phyloP scores from a whole-genome alignment of 768 basidiomycete genomes.

The Termitomyces titanicus region DNA sequence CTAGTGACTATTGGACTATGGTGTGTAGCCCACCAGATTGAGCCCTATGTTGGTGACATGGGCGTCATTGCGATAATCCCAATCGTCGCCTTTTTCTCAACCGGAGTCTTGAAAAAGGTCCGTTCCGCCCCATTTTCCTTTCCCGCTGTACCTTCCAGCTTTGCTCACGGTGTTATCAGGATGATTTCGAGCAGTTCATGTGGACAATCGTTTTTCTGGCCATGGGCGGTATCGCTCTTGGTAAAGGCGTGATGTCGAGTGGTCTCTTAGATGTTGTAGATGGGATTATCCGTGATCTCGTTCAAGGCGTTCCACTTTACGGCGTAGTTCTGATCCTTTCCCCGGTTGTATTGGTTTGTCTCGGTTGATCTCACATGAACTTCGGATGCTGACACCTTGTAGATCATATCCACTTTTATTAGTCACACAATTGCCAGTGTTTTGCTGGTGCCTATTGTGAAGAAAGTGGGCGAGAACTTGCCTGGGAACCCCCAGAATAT shows the following conservation, averaged over 20 bases:
- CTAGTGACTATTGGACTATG: conserved; percentile 83
- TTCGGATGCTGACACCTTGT: neutral
- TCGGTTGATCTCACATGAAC: conserved; percentile 7
- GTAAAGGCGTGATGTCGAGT: conserved; percentile 87
- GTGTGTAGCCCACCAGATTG: conserved; percentile 82
- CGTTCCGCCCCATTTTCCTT: conserved; percentile 1
- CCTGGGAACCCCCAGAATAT: conserved; percentile 69
- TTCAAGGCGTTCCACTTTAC: conserved; percentile 63
- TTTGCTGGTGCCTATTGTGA: conserved; percentile 94
- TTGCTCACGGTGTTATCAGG: conserved; percentile 38
- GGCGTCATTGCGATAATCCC: conserved; percentile 95
- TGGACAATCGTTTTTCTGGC: conserved; percentile 96
- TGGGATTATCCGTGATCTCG: conserved; percentile 48
- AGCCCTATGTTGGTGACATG: conserved; percentile 87
- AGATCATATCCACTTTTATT: conserved; percentile 92
- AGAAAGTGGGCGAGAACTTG: conserved; percentile 81
- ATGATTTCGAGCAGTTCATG: conserved; percentile 91
- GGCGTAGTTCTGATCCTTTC: conserved; percentile 70
- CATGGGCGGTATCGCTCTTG: conserved; percentile 97
- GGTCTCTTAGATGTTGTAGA: conserved; percentile 85
- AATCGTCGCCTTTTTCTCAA: conserved; percentile 89
- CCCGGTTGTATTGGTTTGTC: conserved; percentile 61
- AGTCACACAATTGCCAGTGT: conserved; percentile 97
- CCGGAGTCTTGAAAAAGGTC: conserved; percentile 92
- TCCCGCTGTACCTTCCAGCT: neutral